A percentile compares a stretch with the other conserved stretches of the same genome.
These are phyloP conservation scores for Carex kokanica DNA, from an alignment of 176 grass and related monocot species.

Conservation along the genomic window DNA sequence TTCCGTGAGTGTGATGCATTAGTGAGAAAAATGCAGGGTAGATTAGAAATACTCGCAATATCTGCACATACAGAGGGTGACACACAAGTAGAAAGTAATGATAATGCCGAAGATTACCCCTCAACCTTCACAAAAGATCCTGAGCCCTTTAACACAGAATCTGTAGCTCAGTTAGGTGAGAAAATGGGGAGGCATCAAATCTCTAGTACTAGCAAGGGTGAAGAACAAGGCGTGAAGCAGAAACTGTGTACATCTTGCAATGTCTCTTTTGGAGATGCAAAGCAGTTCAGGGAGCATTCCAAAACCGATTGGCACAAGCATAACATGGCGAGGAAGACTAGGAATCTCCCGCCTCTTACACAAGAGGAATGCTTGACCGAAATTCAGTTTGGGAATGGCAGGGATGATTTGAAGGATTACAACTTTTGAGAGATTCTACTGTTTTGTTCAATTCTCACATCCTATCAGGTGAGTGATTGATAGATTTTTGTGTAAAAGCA, in stretches of 20 bases:
- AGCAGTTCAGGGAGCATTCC: conserved; percentile 69
- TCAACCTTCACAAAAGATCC: conserved; percentile 34
- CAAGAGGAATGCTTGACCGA: conserved; percentile 68
- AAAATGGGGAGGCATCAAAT: conserved; percentile 53
- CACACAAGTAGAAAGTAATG: conserved; percentile 47
- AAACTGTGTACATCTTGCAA: conserved; percentile 67
- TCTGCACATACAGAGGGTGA: conserved; percentile 52
- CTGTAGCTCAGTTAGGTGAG: conserved; percentile 38
- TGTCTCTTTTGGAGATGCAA: conserved; percentile 52
- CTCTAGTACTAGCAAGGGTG: conserved; percentile 25
- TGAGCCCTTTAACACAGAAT: conserved; percentile 18
- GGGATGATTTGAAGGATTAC: conserved; percentile 66
- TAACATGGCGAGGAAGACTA: conserved; percentile 62
- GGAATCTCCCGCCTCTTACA: conserved; percentile 45
- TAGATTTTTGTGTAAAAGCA: not conserved
- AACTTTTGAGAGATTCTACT: conserved; percentile 39
- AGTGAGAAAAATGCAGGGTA: conserved; percentile 60
- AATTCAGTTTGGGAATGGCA: conserved; percentile 46
- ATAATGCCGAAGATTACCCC: conserved; percentile 35
- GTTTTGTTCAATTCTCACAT: not conserved
- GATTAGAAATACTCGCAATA: conserved; percentile 71
- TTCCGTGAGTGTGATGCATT: conserved; percentile 69
- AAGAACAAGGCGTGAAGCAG: conserved; percentile 42
- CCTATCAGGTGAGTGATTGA: not conserved
- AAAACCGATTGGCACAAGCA: conserved; percentile 90